Percentiles rank a stretch among this genome's conserved stretches.
These are phyloP conservation scores for Candida vartiovaarae DNA, from an alignment of 805 yeast genomes.

Conservation along the genomic window DNA sequence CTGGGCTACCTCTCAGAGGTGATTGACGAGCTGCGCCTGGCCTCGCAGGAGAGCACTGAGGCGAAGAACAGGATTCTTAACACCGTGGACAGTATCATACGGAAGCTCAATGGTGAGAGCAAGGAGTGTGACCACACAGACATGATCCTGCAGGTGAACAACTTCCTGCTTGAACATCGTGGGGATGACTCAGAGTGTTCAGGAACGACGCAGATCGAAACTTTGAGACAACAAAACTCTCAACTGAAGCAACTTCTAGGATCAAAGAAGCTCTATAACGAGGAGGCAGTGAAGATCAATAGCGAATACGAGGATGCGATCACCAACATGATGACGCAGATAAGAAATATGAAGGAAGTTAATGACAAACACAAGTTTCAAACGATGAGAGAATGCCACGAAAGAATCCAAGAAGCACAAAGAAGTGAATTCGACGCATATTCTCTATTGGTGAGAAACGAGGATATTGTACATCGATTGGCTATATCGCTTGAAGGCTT, in stretches of 20 bases:
- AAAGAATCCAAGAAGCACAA: conserved; percentile 4
- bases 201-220: conserved; percentile 3
- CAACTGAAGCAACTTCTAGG: conserved; percentile 10
- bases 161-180: conserved; percentile 3
- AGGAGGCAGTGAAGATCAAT: conserved; percentile 5
- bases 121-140: conserved; percentile 3
- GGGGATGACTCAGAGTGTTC: not conserved
- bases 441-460: conserved; percentile 7
- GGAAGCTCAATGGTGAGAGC: conserved; percentile 9
- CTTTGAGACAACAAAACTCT: conserved; percentile 11
- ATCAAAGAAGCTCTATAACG: conserved; percentile 4
- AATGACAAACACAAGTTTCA: conserved; percentile 3
- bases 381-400: conserved; percentile 1
- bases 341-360: conserved; percentile 4
- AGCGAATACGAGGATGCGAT: conserved; percentile 12
- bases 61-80: conserved; percentile 12
- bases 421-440: conserved; percentile 10
- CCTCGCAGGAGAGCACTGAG: conserved; percentile 2
- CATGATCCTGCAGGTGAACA: conserved; percentile 4
- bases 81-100: conserved; percentile 13
- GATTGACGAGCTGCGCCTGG: conserved; percentile 6
- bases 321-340: conserved; percentile 3
- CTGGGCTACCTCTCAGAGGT: conserved; percentile 13
- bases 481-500: conserved; percentile 7
- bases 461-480: conserved; percentile 7